These are phyloP conservation scores for Arthrobotrys megalospora DNA, from an alignment of 2,329 filamentous ascomycete genomes.

Conservation along the genomic window DNA sequence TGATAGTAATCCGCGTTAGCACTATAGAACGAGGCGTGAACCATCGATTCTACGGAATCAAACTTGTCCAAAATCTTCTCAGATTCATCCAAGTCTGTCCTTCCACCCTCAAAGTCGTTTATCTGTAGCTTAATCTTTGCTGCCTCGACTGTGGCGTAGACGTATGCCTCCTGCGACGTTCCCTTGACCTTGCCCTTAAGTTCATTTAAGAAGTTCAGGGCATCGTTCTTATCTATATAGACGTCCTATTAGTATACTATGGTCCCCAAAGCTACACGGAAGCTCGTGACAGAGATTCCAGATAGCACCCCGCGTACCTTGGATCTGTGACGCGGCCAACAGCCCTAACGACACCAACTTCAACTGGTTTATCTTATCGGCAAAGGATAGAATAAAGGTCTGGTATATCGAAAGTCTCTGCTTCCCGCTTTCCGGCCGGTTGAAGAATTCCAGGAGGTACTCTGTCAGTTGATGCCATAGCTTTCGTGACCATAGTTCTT, in stretches of 20 bases:
- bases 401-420: conserved; percentile 94
- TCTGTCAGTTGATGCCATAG: conserved; percentile 99
- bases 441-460: conserved; percentile 88
- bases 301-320: conserved; percentile 71
- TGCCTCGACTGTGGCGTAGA: conserved; percentile 92
- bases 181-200: conserved; percentile 90
- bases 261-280: background rate
- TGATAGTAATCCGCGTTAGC: conserved; percentile 96
- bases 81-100: conserved; percentile 87
- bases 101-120: conserved; percentile 83
- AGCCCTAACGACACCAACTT: conserved; percentile 94
- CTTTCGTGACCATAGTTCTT: conserved; percentile 98
- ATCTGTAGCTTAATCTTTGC: conserved; percentile 88
- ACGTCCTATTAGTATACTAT: conserved; percentile 49
- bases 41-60: conserved; percentile 93
- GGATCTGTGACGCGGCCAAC: conserved; percentile 86
- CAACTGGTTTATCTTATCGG: conserved; percentile 98
- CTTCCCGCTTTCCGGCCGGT: conserved; percentile 81
- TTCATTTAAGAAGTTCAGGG: conserved; percentile 84
- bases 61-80: conserved; percentile 91
- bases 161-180: conserved; percentile 93
- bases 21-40: conserved; percentile 96
- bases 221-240: conserved; percentile 82
- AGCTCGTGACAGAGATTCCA: conserved; percentile 1
- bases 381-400: conserved; percentile 94